Base-by-base conservation (phyloP, 768 basidiomycete genomes). In the Xerocomellus intermedius region DNA sequence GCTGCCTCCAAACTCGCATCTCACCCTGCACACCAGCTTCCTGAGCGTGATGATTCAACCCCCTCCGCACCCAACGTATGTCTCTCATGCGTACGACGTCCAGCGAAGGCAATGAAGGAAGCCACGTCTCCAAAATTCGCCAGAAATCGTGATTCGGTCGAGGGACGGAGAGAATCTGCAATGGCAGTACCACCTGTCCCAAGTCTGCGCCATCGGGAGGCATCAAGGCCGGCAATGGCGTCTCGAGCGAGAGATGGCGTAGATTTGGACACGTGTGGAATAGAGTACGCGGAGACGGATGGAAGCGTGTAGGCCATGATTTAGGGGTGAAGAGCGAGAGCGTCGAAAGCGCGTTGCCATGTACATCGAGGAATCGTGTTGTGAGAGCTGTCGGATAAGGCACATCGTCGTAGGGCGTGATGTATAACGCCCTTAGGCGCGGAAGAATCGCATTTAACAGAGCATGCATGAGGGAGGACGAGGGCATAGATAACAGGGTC, bases 1-100 rank as follows among this genome's bases (percentile, higher is more conserved):
- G 79, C 44, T 80, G 77, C 56, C 77, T 78, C 91, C 91, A 93
- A 53, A 84, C 80, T 58, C 77, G 74, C 82, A 93, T 85, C 67
- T 90, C 87, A 41, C 89, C 91, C 70, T 91, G 90, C 14, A 90
- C 80, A 8, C 91, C 91, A 8, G 90, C 81, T 58, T 80, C 83
- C 59, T 82, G 83, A 24, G 91, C 91, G 55, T 79, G 76, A 1
- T 71, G 72, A 8, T 79, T 83, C 69, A 91, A 79, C 0, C 88
- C 90, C 48, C 77, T 79, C 50, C 84, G 73, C 35, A 92, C 69
- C 89, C 90, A 92, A 32, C 82, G 82, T 17, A 89, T 78, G 59
- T 91, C 88, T 55, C 87, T 75, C 16, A 79, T 76, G 16, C 86
- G 80, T 19, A 93, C 72, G 8, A 80, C 76, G 39, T 73, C 65